A percentile compares a stretch with the other conserved stretches of the same genome.
Conservation (phyloP, 257 asterid genomes). For the Petunia secreta region DNA sequence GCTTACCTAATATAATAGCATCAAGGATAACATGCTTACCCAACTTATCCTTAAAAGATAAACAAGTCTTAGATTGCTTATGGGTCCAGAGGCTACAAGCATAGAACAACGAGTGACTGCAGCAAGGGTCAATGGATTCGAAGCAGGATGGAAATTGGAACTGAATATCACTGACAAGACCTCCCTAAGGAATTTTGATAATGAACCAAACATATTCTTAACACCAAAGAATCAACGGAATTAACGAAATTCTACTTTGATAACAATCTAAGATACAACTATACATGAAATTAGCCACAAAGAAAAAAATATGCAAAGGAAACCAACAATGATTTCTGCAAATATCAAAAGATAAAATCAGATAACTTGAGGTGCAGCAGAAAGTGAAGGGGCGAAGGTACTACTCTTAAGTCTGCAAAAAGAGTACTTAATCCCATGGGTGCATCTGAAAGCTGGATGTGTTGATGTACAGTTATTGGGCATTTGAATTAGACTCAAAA, state of each 20-base stretch:
- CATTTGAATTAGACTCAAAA: background rate
- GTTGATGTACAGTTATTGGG: background rate
- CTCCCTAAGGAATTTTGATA: background rate
- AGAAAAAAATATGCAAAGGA: background rate
- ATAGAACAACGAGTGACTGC: background rate
- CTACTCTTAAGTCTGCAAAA: background rate
- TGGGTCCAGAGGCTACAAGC: background rate
- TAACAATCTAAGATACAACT: background rate
- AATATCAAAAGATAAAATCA: slow-evolving; percentile 11
- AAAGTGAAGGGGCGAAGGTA: background rate
- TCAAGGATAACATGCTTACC: no score
- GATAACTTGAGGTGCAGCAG: background rate
- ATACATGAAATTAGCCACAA: background rate
- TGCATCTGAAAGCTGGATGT: background rate
- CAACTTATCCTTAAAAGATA: background rate
- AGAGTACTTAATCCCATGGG: background rate
- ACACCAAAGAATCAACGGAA: background rate
- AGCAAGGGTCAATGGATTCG: background rate
- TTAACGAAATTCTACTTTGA: background rate
- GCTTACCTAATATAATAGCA: background rate
- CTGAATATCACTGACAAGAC: background rate
- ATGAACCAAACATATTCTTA: background rate
- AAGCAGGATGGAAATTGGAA: background rate
- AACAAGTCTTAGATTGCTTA: background rate
- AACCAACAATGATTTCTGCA: background rate